Evolutionary conservation across 2,329 filamentous ascomycete genomes (phyloP), one percentile per base, ranked within the genome.

Genomic region (Grosmannia penicillata): DNA sequence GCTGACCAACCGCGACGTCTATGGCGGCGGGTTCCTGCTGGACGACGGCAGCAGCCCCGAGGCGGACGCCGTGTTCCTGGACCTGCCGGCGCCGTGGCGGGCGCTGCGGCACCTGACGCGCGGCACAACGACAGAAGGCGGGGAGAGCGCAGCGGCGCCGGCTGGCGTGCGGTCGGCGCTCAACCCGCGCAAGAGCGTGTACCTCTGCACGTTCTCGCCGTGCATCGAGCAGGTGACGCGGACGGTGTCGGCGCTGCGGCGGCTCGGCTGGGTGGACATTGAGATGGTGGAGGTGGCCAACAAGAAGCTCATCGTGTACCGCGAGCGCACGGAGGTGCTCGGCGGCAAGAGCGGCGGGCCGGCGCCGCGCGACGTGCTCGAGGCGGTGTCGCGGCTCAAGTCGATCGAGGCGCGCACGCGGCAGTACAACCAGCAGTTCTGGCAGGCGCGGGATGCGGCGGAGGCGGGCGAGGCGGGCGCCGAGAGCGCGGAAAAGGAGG

Each of bases 161-260:
- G 8, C 26, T 7, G 36, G 41, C 13, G 41, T 50, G 6, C 46
- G 31, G 13, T 78, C 73, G 1, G 68, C 73, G 1, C 66, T 96
- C 10, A 78, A 91, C 47, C 76, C 83, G 0, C 67, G 69, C n/a
- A 69, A 72, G 30, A 70, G 80, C 6, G 74, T 79, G 2, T 71
- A 91, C 52, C 71, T 98, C 39, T 98, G 91, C 63, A 93, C 86
- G 1, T 98, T 98, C 61, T 93, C 82, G 2, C 91, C 91, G 0
- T 98, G 91, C 58, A 93, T 98, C 47, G 91, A 98, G 59, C 91
- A 98, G 62, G 89, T 93, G 18, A 85, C 82, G 38, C 75, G 78
- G 40, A 96, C 91, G 0, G 78, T 94, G 38, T 79, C 82, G 10
- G 73, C 75, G 11, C 70, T 98, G 57, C 78, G 89, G 38, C 72